These are phyloP conservation scores for Colletotrichum trifolii DNA, from an alignment of 2,329 filamentous ascomycete genomes.

Conservation along the genomic window DNA sequence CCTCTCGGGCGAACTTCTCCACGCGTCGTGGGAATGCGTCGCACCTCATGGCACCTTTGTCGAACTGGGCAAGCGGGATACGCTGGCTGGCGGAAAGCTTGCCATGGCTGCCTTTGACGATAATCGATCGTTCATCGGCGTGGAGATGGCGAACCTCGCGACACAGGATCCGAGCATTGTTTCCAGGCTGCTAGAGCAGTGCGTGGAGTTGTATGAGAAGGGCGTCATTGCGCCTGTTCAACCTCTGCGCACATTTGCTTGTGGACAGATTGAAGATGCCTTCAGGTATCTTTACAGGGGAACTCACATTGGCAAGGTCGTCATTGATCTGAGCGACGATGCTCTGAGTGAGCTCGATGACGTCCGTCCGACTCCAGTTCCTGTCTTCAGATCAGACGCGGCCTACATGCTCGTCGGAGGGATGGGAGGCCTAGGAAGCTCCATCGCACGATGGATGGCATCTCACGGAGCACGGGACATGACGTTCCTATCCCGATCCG, in stretches of 20 bases:
- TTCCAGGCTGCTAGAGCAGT: neutral
- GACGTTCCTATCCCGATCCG: conserved; percentile 42
- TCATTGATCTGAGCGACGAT: conserved; percentile 41
- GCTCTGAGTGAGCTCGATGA: neutral
- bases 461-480: conserved; percentile 43
- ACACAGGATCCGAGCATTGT: conserved; percentile 24
- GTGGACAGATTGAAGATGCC: conserved; percentile 48
- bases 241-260: conserved; percentile 33
- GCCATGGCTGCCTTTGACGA: conserved; percentile 57
- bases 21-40: conserved; percentile 56
- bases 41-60: conserved; percentile 57
- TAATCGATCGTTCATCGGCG: conserved; percentile 48
- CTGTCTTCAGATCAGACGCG: neutral
- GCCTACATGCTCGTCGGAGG: conserved; percentile 46
- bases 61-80: conserved; percentile 58
- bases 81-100: conserved; percentile 52
- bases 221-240: neutral
- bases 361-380: neutral
- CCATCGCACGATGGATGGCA: conserved; percentile 44
- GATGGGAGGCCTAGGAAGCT: conserved; percentile 45
- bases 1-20: conserved; percentile 54
- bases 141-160: conserved; percentile 46
- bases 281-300: conserved; percentile 58
- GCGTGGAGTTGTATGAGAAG: conserved; percentile 1
- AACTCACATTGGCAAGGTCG: conserved; percentile 58